Evolutionary conservation across 129 eudicot genomes (phyloP).

Genomic region (Centrapalus pauciflorus): DNA sequence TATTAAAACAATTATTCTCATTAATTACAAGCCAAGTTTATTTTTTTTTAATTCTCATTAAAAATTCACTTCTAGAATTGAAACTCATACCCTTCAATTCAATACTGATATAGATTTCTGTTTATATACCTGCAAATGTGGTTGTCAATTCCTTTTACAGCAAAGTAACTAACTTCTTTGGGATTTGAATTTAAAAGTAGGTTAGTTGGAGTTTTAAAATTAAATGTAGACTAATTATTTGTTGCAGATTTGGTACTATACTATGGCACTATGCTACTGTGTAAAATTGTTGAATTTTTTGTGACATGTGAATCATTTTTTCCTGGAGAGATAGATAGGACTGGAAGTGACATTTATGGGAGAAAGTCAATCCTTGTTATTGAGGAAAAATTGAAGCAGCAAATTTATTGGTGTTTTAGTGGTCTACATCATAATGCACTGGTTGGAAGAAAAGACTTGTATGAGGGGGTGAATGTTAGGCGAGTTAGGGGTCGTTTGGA

Average conservation of each 20-base stretch:
- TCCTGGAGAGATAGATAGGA: background rate
- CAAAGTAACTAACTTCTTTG: background rate
- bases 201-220: background rate
- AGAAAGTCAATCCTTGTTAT: too few species aligned
- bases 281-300: background rate
- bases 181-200: background rate
- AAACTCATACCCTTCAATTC: background rate
- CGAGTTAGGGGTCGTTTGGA: too few species aligned
- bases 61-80: background rate
- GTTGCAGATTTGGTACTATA: background rate
- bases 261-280: background rate
- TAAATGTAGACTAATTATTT: background rate
- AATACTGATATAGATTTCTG: background rate
- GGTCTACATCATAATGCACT: too few species aligned
- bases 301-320: background rate
- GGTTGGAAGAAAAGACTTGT: too few species aligned
- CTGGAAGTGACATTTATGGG: too few species aligned
- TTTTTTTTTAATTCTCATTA: background rate
- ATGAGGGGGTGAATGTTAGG: too few species aligned
- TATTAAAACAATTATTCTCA: background rate
- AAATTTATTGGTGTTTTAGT: too few species aligned
- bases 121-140: background rate
- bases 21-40: background rate
- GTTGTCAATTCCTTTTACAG: background rate
- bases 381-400: too few species aligned